Evolutionary conservation across 129 eudicot genomes (phyloP), one percentile per base, ranked within the genome.

Genomic region (Erigeron canadensis): DNA sequence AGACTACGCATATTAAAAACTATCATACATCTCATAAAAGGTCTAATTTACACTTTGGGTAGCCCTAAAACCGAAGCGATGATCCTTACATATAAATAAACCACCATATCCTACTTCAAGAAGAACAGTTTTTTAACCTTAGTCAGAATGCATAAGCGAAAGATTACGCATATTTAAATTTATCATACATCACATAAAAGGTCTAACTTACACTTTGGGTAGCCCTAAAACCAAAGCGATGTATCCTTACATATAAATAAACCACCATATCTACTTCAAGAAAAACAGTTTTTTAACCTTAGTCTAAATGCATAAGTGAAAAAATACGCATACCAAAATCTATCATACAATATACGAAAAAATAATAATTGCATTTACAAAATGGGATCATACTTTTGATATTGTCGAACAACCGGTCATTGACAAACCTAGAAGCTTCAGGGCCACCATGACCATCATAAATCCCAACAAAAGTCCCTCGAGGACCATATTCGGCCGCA

Each of bases 391-490:
- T 62, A 73, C 77, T 73, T 62, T 73, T 61, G 21, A 73, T 21
- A 48, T 62, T 73, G 16, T 73, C n/a, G 40, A 63, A 60, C 7
- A 72, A 58, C 7, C 67, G 59, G 46, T 72, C 46, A 4, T 72
- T 72, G 60, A 72, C 48, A 60, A 72, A 72, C 60, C 77, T 44
- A 6, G 77, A 28, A 37, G 69, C 60, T 72, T 72, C 77, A 44
- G 67, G 48, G 68, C 77, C 77, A 58, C 60, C 77, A 60, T 72
- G 77, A 18, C 77, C 77, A 28, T 72, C 97, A 59, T 91, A 91
- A 7, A 91, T 50, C 50, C 97, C 97, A 21, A 88, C 89, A 80
- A 91, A 91, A 18, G 89, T 88, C 37, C 97, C 97, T 45, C 70
- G 75, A 56, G 91, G 89, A 21, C 91, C 91, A 1, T 64, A 60